Conservation (phyloP, 2,329 filamentous ascomycete genomes). For the Chrysosporium queenslandicum region DNA sequence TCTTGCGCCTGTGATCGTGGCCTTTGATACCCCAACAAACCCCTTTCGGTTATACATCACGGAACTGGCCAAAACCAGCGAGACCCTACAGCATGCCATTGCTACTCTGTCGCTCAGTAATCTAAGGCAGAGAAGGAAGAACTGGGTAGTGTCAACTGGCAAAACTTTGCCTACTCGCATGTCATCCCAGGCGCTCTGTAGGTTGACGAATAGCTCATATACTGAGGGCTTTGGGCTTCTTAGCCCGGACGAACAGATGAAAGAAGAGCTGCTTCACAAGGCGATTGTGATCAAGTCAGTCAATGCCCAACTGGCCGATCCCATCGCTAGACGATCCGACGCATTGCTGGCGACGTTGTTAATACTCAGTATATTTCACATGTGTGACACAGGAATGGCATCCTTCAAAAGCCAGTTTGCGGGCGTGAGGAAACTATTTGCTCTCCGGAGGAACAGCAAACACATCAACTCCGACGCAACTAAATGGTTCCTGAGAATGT, state of each 20-base stretch:
- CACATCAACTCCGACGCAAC: slow-evolving; percentile 55
- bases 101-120: slow-evolving; percentile 84
- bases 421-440: slow-evolving; percentile 80
- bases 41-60: slow-evolving; percentile 78
- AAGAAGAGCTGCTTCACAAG: slow-evolving; percentile 76
- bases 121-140: slow-evolving; percentile 63
- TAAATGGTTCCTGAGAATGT: slow-evolving; percentile 80
- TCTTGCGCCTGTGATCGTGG: slow-evolving; percentile 84
- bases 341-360: slow-evolving; percentile 80
- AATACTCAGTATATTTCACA: slow-evolving; percentile 81
- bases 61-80: slow-evolving; percentile 63
- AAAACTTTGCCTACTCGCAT: slow-evolving; percentile 42
- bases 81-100: slow-evolving; percentile 83
- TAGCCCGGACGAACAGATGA: slow-evolving; percentile 50
- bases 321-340: slow-evolving; percentile 65
- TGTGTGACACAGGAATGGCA: slow-evolving; percentile 84
- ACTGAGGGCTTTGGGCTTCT: slow-evolving; percentile 34
- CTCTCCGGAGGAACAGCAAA: slow-evolving; percentile 57
- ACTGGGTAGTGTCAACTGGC: slow-evolving; percentile 45
- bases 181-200: slow-evolving; percentile 39
- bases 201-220: slow-evolving; percentile 32
- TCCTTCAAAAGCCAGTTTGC: slow-evolving; percentile 91
- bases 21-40: slow-evolving; percentile 76
- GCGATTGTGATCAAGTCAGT: slow-evolving; percentile 71
- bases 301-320: slow-evolving; percentile 73